phyloP scores from a whole-genome alignment of 2,329 filamentous ascomycete species.

The Claviceps africana region DNA sequence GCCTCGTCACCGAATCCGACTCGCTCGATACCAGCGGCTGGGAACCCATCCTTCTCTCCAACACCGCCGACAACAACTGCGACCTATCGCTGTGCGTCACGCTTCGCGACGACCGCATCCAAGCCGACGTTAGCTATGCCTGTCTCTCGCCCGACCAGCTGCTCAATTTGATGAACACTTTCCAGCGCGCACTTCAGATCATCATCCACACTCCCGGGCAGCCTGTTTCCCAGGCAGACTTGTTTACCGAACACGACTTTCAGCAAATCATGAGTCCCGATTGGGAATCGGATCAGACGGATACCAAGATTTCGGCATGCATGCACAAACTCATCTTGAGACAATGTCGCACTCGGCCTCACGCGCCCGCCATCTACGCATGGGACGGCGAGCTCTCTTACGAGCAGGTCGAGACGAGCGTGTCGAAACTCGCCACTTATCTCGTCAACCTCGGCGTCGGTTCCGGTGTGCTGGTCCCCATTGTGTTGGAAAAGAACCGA shows the following conservation, averaged over 20 bases:
- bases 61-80: constrained; percentile 20
- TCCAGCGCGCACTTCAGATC: constrained; percentile 35
- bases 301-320: constrained; percentile 26
- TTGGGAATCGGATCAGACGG: constrained; percentile 24
- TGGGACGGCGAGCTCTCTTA: constrained; percentile 33
- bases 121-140: constrained; percentile 30
- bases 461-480: constrained; percentile 43
- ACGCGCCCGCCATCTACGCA: constrained; percentile 27
- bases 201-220: constrained; percentile 28
- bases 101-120: constrained; percentile 26
- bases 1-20: constrained; percentile 8
- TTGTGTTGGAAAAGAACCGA: constrained; percentile 56
- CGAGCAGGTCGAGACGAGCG: constrained; percentile 23
- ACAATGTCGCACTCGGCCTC: constrained; percentile 24
- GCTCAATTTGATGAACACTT: constrained; percentile 34
- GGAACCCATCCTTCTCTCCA: constrained; percentile 7
- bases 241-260: constrained; percentile 42
- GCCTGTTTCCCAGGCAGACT: constrained; percentile 31
- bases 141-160: constrained; percentile 30
- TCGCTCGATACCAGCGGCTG: constrained; percentile 5
- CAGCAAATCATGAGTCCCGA: constrained; percentile 40
- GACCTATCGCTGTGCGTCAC: constrained; percentile 32
- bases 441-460: constrained; percentile 37
- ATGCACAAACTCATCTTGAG: constrained; percentile 31
- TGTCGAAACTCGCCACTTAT: constrained; percentile 25